Conservation (phyloP, 106 monocot genomes). For the Dioscorea dumetorum region DNA sequence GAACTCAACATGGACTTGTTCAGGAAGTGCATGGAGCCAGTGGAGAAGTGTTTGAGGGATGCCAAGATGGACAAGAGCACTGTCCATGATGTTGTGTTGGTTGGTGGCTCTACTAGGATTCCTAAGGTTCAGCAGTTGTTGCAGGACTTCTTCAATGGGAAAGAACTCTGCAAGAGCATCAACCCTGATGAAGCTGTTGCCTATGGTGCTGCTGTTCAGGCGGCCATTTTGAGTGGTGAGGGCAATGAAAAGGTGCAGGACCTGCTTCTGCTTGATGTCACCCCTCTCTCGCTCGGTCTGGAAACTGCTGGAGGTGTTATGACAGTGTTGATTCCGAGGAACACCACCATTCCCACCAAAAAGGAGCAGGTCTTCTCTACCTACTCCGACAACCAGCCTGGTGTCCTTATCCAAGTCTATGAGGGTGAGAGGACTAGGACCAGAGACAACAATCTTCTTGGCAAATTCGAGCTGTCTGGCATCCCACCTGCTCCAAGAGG, state of each 20-base stretch:
- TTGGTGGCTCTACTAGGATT: slow-evolving; percentile 68
- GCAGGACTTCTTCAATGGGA: slow-evolving; percentile 76
- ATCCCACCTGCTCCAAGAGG: slow-evolving; percentile 14
- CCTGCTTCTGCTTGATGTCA: slow-evolving; percentile 60
- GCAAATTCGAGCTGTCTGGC: slow-evolving; percentile 24
- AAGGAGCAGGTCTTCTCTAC: slow-evolving; percentile 69
- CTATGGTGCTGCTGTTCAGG: slow-evolving; percentile 61
- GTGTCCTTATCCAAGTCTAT: slow-evolving; percentile 22
- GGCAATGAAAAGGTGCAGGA: slow-evolving; percentile 69
- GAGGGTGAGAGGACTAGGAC: slow-evolving; percentile 14
- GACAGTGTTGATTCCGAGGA: slow-evolving; percentile 55
- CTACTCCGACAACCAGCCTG: slow-evolving; percentile 45
- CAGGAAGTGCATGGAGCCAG: slow-evolving; percentile 78
- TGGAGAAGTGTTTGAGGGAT: slow-evolving; percentile 67
- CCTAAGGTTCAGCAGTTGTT: slow-evolving; percentile 72
- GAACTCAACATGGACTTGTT: slow-evolving; percentile 79
- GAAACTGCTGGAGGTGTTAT: slow-evolving; percentile 55
- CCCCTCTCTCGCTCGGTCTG: slow-evolving; percentile 40
- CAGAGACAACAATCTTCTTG: slow-evolving; percentile 19
- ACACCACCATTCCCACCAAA: slow-evolving; percentile 65
- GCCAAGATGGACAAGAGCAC: slow-evolving; percentile 78
- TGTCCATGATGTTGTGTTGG: slow-evolving; percentile 60
- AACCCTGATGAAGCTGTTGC: slow-evolving; percentile 67
- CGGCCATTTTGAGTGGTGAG: slow-evolving; percentile 60
- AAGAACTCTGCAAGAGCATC: slow-evolving; percentile 79